Conservation (phyloP, 768 basidiomycete genomes). For the Porpolomopsis calyptriformis region DNA sequence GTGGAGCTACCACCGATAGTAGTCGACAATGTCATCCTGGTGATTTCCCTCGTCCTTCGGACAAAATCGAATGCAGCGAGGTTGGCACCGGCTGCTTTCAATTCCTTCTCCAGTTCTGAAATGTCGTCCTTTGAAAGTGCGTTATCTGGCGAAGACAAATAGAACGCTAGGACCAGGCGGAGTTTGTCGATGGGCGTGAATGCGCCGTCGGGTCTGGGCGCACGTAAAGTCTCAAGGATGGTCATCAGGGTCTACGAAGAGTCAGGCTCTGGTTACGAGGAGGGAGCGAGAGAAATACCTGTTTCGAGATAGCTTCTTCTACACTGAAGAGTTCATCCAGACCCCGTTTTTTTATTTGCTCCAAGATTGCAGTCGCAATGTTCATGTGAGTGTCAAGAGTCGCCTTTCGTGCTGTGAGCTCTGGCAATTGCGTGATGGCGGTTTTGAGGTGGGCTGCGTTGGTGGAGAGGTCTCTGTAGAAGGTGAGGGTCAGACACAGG, state of each 20-base stretch:
- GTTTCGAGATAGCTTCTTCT: conserved; percentile 84
- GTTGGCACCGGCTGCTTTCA: conserved; percentile 75
- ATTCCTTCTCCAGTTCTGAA: conserved; percentile 75
- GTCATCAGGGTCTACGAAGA: conserved; percentile 52
- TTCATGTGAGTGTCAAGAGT: conserved; percentile 99
- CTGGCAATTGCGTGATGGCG: conserved; percentile 93
- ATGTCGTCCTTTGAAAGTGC: conserved; percentile 82
- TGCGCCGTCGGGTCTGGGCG: conserved; percentile 49
- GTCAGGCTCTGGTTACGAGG: neutral
- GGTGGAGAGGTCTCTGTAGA: conserved; percentile 67
- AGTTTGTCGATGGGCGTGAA: conserved; percentile 79
- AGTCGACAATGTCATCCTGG: conserved; percentile 74
- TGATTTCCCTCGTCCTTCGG: conserved; percentile 82
- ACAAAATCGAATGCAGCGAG: conserved; percentile 85
- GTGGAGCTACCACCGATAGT: conserved; percentile 48
- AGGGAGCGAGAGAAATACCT: conserved; percentile 33
- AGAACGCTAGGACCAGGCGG: conserved; percentile 90
- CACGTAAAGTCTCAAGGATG: conserved; percentile 82
- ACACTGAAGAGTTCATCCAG: conserved; percentile 96
- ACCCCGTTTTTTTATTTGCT: conserved; percentile 90
- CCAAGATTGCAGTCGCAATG: conserved; percentile 88
- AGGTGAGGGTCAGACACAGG: conserved; percentile 2
- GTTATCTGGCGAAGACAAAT: conserved; percentile 76
- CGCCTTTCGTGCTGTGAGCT: conserved; percentile 92
- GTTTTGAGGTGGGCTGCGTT: conserved; percentile 94